Base-by-base conservation (phyloP, 2,329 filamentous ascomycete genomes). In the Xylariaceae sp. region DNA sequence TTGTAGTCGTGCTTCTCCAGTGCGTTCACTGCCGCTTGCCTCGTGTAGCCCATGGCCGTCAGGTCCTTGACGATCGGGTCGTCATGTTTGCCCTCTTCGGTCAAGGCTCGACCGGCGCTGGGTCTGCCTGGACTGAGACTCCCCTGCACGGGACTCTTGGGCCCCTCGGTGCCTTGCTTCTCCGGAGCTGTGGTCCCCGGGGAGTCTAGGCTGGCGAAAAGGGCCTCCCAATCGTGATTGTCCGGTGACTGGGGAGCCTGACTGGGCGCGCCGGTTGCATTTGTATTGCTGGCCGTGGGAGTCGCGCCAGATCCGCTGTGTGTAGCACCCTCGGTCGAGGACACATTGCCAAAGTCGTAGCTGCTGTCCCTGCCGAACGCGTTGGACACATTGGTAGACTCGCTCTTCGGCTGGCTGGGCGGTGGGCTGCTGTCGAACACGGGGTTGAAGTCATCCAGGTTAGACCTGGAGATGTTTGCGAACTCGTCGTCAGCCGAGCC, bases 1-100 rank as follows among this genome's bases (percentile, higher is more conserved):
- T 95, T 92, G 62, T 96, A 95, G 63, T 96, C 88, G 57, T 84
- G 94, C 59, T 90, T 89, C 67, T 96, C 90, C 55, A 96, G 64
- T 16, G 92, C 90, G 31, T 70, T 68, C 22, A 95, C 64, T 12
- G 87, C 83, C 32, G 85, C 78, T 6, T 69, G 65, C 19, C 90
- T 72, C 4, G 77, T 63, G 55, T 93, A 96, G 1, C 90, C 90
- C 88, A 96, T 94, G 8, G 76, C 72, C 1, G 86, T 94, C 52
- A 96, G 59, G 47, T 88, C 80, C 67, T 94, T 93, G 46, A 96
- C 64, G 36, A 94, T 90, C 7, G 87, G 83, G 54, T 96, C 90
- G 53, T 96, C 90, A 51, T 93, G 85, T 51, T 83, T 83, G 3
- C 83, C 83, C 14, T 80, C 77, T 33, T 78, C 74, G 28, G 78